These are phyloP conservation scores for Diaporthe ilicicola DNA, from an alignment of 2,329 filamentous ascomycete species.

Conservation along the genomic window DNA sequence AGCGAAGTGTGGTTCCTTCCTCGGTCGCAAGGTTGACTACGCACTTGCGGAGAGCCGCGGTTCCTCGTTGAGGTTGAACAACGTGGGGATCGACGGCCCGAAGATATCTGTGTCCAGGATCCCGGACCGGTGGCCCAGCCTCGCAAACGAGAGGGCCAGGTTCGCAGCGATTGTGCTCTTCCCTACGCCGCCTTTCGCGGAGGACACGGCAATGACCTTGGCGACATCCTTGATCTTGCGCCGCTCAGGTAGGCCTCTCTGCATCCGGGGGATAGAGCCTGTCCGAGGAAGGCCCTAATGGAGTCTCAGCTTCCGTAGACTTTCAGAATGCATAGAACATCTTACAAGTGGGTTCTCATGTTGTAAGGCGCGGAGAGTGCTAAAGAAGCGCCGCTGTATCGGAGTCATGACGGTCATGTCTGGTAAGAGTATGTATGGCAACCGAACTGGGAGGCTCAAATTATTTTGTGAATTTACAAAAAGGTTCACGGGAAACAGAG, in stretches of 20 bases:
- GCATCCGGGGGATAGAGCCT: constrained; percentile 77
- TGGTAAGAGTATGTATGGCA: constrained; percentile 33
- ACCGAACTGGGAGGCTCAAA: background rate
- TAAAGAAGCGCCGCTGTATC: constrained; percentile 51
- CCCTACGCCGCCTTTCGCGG: constrained; percentile 96
- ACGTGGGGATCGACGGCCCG: constrained; percentile 90
- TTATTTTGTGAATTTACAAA: background rate
- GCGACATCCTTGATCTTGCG: constrained; percentile 83
- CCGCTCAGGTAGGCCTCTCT: constrained; percentile 82
- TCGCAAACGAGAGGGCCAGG: constrained; percentile 85
- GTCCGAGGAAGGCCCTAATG: constrained; percentile 83
- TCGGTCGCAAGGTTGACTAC: constrained; percentile 40
- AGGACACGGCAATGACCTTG: constrained; percentile 96
- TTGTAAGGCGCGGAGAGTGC: constrained; percentile 58
- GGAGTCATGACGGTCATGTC: constrained; percentile 27
- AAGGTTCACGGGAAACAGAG: background rate
- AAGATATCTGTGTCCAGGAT: constrained; percentile 98
- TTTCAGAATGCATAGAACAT: background rate
- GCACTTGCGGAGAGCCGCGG: constrained; percentile 77
- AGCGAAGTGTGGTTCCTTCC: constrained; percentile 3
- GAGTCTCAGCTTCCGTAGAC: background rate
- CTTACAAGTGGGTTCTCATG: constrained; percentile 91
- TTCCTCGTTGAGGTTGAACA: constrained; percentile 83
- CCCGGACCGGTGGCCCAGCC: constrained; percentile 81
- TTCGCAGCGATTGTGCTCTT: constrained; percentile 95